Evolutionary conservation across 306 rosid genomes (phyloP).

Genomic region (Biancaea sappan): DNA sequence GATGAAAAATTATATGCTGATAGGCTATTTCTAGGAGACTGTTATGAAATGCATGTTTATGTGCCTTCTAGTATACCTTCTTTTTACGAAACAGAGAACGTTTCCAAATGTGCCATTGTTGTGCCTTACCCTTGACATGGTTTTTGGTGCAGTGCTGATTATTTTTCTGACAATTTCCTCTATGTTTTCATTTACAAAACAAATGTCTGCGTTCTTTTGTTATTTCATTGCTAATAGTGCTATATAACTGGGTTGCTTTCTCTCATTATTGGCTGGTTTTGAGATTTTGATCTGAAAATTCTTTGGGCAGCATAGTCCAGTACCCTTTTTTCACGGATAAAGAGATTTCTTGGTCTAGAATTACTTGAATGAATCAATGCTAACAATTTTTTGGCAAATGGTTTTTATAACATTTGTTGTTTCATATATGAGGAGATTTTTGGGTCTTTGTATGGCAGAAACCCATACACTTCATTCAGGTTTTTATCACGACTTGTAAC

Average conservation of each 20-base stretch:
- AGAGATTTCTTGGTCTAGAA: not conserved
- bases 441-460: not conserved
- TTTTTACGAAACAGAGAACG: not conserved
- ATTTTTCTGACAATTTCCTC: not conserved
- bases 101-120: not conserved
- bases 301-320: not conserved
- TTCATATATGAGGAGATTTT: not conserved
- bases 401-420: not conserved
- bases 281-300: not conserved
- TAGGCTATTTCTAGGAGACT: not conserved
- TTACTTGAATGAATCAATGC: conserved; percentile 15
- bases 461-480: not conserved
- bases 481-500: not conserved
- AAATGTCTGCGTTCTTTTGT: not conserved
- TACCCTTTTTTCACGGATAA: not conserved
- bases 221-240: not conserved
- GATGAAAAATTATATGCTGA: conserved; percentile 8
- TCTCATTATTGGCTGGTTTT: conserved; percentile 12
- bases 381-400: not conserved
- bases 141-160: conserved; percentile 10
- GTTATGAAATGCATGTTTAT: conserved; percentile 21
- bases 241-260: not conserved
- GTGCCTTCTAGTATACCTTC: not conserved
- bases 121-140: conserved; percentile 16
- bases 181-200: not conserved